Percentiles rank a stretch among this genome's conserved stretches.
Conservation (phyloP, 768 basidiomycete genomes). For the Lactarius quietus region DNA sequence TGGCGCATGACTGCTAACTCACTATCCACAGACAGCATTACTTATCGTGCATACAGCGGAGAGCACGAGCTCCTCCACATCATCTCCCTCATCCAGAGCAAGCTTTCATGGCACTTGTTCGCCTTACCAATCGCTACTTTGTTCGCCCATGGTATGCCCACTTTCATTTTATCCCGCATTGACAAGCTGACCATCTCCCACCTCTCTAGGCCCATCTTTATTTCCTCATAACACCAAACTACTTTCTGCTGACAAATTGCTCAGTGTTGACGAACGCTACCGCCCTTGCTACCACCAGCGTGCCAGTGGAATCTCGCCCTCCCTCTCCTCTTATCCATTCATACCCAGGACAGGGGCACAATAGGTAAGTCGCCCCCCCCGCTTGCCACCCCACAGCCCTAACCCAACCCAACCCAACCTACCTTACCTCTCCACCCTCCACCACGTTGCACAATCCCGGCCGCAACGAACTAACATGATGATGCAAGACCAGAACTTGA, state of each 20-base stretch:
- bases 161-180: constrained; percentile 2
- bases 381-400: constrained; percentile 25
- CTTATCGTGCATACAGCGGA: constrained; percentile 70
- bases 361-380: constrained; percentile 54
- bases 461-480: no score
- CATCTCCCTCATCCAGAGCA: constrained; percentile 84
- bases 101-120: constrained; percentile 94
- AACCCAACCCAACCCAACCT: constrained; percentile 13
- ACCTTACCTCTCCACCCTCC: no score
- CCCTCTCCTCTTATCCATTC: background rate
- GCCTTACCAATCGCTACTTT: constrained; percentile 96
- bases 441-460: no score
- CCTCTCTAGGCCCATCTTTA: constrained; percentile 78
- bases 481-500: no score
- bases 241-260: constrained; percentile 48
- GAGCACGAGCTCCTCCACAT: constrained; percentile 79
- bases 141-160: constrained; percentile 84
- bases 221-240: constrained; percentile 53
- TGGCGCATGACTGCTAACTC: constrained; percentile 2
- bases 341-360: constrained; percentile 57
- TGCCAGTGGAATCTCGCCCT: no score
- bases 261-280: constrained; percentile 81
- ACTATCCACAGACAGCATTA: constrained; percentile 16
- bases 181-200: constrained; percentile 30
- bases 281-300: no score